Evolutionary conservation across 1,284 basidiomycete species (phyloP), one percentile per base, ranked within the genome.

Genomic region (Ganoderma meredithae): DNA sequence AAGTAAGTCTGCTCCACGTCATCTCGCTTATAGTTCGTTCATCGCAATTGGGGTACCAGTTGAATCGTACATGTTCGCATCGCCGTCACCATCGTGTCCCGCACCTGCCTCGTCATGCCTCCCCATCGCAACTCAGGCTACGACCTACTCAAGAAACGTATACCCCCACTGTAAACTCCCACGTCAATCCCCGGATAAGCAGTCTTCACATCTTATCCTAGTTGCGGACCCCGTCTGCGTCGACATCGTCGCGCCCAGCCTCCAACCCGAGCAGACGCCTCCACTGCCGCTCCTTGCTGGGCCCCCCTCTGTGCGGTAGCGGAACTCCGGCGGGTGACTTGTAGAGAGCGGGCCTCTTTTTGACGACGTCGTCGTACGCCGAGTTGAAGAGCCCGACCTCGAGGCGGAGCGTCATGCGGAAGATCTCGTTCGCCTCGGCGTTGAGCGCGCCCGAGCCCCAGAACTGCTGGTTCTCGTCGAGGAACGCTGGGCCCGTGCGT

Each of bases 401-500:
- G 44, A 47, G 44, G 44, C 44, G 44, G 44, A 47, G 44, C 44
- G n/a, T 19, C n/a, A n/a, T 47, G 44, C 44, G 44, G 44, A 47
- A 47, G 7, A 47, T 7, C 1, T 47, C 44, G 6, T 47, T n/a
- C 44, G 5, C 9, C 44, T 47, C 8, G 19, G 19, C 44, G 44
- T 7, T 22, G 2, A n/a, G 8, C 19, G 44, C 19, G 19, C n/a
- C 7, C 19, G 44, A 47, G 44, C 19, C n/a, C 44, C 44, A 47
- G 6, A 47, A 8, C 19, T 47, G 4, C 19, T 22, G 44, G 44
- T 47, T 47, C 19, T 22, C 19, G 44, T 47, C 19, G 44, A 47
- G 44, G 44, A 47, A 47, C 19, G 19, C n/a, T n/a, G n/a, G n/a
- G n/a, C n/a, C n/a, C n/a, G n/a, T n/a, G n/a, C n/a, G n/a, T n/a